Conservation (phyloP, 2,329 filamentous ascomycete genomes). For the Sordariomycetes sp. region DNA sequence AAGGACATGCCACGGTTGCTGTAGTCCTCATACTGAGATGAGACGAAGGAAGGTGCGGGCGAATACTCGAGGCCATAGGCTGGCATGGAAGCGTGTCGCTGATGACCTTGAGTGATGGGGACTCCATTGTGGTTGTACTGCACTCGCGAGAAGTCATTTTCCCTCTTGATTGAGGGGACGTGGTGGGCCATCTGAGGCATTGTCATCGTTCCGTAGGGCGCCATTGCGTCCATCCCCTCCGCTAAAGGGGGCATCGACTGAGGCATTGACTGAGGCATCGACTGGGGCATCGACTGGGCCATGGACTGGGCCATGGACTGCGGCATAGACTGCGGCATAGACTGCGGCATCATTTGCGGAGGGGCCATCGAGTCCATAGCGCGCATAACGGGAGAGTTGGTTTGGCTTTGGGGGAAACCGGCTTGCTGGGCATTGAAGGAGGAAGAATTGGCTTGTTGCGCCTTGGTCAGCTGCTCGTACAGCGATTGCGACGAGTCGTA, state of each 20-base stretch:
- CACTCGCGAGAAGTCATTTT: constrained; percentile 71
- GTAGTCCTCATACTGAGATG: constrained; percentile 98
- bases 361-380: constrained; percentile 92
- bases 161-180: constrained; percentile 66
- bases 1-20: constrained; percentile 93
- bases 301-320: constrained; percentile 32
- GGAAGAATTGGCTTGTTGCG: constrained; percentile 96
- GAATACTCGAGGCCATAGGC: constrained; percentile 94
- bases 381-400: constrained; percentile 81
- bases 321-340: constrained; percentile 34
- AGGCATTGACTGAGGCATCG: constrained; percentile 51
- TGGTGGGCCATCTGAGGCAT: constrained; percentile 65
- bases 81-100: constrained; percentile 97
- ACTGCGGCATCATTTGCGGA: constrained; percentile 64
- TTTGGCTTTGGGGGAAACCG: constrained; percentile 66
- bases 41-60: constrained; percentile 93
- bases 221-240: constrained; percentile 65
- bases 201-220: constrained; percentile 57
- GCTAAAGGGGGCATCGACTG: constrained; percentile 46
- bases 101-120: constrained; percentile 72
- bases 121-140: constrained; percentile 92
- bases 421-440: constrained; percentile 80
- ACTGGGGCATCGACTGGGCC: constrained; percentile 58
- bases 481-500: constrained; percentile 98
- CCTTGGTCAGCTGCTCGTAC: constrained; percentile 98